These are phyloP conservation scores for Grifola frondosa DNA, from an alignment of 1,284 basidiomycete species.

Conservation along the genomic window DNA sequence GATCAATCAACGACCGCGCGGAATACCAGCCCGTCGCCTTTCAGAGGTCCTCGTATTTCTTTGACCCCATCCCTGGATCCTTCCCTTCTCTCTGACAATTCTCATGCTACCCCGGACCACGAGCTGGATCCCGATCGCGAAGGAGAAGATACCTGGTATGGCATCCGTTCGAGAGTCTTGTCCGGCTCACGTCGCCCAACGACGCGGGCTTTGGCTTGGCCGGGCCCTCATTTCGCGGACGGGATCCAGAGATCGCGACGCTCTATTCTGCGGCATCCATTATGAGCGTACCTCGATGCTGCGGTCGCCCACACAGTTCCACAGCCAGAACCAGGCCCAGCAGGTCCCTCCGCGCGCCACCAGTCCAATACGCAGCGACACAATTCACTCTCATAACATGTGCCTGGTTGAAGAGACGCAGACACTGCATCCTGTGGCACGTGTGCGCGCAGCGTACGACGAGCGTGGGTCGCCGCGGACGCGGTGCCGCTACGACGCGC, in stretches of 20 bases:
- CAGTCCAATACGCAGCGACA: slow-evolving; percentile 31
- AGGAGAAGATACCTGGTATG: slow-evolving; percentile 51
- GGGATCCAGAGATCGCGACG: slow-evolving; percentile 79
- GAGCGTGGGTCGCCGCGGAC: slow-evolving; percentile 77
- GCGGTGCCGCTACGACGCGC: slow-evolving; percentile 62
- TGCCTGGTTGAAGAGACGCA: slow-evolving; percentile 38
- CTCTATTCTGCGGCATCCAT: slow-evolving; percentile 80
- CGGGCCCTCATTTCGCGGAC: slow-evolving; percentile 34
- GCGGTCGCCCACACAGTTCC: slow-evolving; percentile 36
- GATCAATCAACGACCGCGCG: slow-evolving; percentile 3
- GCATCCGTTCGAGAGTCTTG: slow-evolving; percentile 78
- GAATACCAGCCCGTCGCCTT: slow-evolving; percentile 18
- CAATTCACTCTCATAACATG: slow-evolving; percentile 14
- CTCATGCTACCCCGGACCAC: slow-evolving; percentile 3
- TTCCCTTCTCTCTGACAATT: slow-evolving; percentile 11
- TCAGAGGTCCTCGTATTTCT: slow-evolving; percentile 11
- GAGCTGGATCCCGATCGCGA: slow-evolving; percentile 31
- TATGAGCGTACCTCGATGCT: slow-evolving; percentile 58
- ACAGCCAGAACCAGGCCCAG: slow-evolving; percentile 15
- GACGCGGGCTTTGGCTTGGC: slow-evolving; percentile 47
- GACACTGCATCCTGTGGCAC: slow-evolving; percentile 34
- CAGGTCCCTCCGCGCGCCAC: slow-evolving; percentile 23
- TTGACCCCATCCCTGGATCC: slow-evolving; percentile 17
- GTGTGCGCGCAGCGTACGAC: slow-evolving; percentile 62
- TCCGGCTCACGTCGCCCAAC: slow-evolving; percentile 77